Evolutionary conservation across 495 filamentous ascomycete species (phyloP).

Genomic region (Oidiodendron maius): DNA sequence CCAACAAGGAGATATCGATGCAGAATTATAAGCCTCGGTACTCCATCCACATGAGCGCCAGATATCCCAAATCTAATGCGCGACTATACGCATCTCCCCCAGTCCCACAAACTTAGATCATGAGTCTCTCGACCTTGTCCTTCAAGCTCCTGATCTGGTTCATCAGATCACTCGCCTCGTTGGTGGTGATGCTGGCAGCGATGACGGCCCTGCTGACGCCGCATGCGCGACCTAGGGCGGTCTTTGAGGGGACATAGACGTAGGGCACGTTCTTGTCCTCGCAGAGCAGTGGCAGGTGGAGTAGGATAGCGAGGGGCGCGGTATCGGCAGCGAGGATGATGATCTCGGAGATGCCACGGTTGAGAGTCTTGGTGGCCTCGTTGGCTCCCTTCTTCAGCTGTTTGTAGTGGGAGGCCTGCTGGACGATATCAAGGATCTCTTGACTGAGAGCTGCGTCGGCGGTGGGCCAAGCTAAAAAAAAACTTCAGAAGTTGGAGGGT

Average conservation of each 20-base stretch:
- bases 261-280: conserved; percentile 77
- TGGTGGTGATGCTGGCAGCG: conserved; percentile 79
- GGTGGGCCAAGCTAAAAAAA: neutral
- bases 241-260: conserved; percentile 60
- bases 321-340: conserved; percentile 87
- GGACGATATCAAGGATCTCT: conserved; percentile 81
- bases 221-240: conserved; percentile 72
- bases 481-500: no score
- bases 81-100: no score
- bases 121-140: conserved; percentile 92
- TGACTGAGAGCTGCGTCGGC: conserved; percentile 21
- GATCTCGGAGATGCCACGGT: conserved; percentile 83
- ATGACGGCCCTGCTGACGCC: conserved; percentile 88
- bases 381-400: conserved; percentile 85
- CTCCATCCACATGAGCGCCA: neutral
- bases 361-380: conserved; percentile 76
- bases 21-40: neutral
- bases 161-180: conserved; percentile 85
- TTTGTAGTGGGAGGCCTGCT: conserved; percentile 77
- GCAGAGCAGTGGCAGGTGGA: conserved; percentile 84
- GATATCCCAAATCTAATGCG: no score
- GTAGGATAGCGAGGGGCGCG: conserved; percentile 77
- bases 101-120: conserved; percentile 60
- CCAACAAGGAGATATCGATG: no score
- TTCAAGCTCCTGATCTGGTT: conserved; percentile 79